These are phyloP conservation scores for Fallopia convolvulus DNA, from an alignment of 148 eudicot species.

Conservation along the genomic window DNA sequence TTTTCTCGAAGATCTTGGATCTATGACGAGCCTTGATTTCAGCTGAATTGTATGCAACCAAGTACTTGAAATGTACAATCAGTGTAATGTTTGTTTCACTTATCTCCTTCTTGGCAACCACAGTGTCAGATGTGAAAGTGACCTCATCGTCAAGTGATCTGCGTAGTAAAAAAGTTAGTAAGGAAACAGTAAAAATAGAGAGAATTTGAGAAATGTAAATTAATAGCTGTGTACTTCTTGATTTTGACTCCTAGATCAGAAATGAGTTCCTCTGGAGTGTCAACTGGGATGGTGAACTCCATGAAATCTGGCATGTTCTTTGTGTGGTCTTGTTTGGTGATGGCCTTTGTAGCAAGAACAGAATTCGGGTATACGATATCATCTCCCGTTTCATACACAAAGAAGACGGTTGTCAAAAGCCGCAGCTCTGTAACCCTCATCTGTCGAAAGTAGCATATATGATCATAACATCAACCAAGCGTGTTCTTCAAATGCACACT, in stretches of 20 bases:
- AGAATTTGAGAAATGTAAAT: neutral
- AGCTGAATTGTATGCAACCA: slow-evolving; percentile 3
- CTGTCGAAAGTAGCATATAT: neutral
- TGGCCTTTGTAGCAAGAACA: neutral
- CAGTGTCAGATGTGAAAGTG: neutral
- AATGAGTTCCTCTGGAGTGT: slow-evolving; percentile 4
- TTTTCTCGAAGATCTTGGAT: slow-evolving; percentile 1
- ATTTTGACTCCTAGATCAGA: slow-evolving; percentile 7
- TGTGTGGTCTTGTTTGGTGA: slow-evolving; percentile 6
- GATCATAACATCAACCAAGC: neutral
- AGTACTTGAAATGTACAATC: slow-evolving; percentile 5
- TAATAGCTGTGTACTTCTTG: slow-evolving; percentile 2
- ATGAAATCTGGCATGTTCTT: neutral
- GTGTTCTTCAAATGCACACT: neutral
- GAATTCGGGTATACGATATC: slow-evolving; percentile 6
- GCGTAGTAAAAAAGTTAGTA: neutral
- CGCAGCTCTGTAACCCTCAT: neutral
- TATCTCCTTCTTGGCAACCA: slow-evolving; percentile 7
- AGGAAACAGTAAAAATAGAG: neutral
- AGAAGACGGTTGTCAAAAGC: slow-evolving; percentile 11
- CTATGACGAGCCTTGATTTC: slow-evolving; percentile 7
- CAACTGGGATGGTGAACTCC: slow-evolving; percentile 5
- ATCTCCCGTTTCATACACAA: slow-evolving; percentile 3
- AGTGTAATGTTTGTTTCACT: neutral
- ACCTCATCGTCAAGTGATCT: slow-evolving; percentile 10